phyloP scores from a whole-genome alignment of 2,329 filamentous ascomycete species.

The Aspergillus fumigatiaffinis region DNA sequence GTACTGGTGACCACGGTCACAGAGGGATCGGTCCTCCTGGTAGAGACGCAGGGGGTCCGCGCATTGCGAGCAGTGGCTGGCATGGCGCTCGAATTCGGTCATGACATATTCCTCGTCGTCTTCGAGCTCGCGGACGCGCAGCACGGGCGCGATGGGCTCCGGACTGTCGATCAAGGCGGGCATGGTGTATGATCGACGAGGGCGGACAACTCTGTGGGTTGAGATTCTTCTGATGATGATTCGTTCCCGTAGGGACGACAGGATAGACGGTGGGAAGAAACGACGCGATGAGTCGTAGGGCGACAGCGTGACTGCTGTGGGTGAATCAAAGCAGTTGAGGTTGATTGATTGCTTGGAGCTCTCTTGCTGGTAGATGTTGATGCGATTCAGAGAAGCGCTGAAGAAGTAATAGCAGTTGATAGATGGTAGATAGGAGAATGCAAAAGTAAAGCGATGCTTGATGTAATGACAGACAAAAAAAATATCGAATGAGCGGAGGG shows the following conservation, averaged over 20 bases:
- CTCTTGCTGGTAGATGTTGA: background rate
- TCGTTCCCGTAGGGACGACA: constrained; percentile 16
- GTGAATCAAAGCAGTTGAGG: background rate
- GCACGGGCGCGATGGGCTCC: constrained; percentile 25
- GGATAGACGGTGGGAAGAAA: constrained; percentile 15
- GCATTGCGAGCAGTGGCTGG: constrained; percentile 33
- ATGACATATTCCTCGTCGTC: constrained; percentile 37
- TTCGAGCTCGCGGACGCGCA: constrained; percentile 24
- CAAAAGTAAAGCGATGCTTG: background rate
- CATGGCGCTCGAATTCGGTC: constrained; percentile 34
- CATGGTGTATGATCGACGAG: constrained; percentile 28
- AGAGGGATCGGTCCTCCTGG: constrained; percentile 25
- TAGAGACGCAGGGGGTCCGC: constrained; percentile 24
- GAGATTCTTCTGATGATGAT: constrained; percentile 14
- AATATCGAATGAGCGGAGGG: background rate
- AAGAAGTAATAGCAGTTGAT: background rate
- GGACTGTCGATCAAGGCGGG: constrained; percentile 25
- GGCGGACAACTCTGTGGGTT: constrained; percentile 12
- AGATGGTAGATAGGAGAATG: background rate
- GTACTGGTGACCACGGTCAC: constrained; percentile 31
- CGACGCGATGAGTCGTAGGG: constrained; percentile 21
- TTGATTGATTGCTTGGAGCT: background rate
- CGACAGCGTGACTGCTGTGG: constrained; percentile 28
- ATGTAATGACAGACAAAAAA: background rate
- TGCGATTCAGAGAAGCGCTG: background rate